Evolutionary conservation across 495 filamentous ascomycete species (phyloP), one percentile per base, ranked within the genome.

Genomic region (Cenococcum geophilum): DNA sequence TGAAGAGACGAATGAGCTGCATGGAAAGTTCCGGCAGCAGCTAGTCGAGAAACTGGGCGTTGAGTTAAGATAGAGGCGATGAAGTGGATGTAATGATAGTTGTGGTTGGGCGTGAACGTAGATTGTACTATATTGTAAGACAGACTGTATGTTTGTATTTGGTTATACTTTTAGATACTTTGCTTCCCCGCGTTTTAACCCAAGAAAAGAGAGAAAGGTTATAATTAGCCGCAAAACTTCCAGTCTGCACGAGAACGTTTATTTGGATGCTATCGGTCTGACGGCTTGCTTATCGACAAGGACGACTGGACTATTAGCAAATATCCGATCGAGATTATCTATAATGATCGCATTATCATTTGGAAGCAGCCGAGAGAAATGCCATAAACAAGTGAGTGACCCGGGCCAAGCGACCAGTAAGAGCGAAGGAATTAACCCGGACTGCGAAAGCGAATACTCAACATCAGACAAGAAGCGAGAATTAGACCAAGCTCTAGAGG

Each of bases 21-120:
- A 98, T 74, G 77, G 83, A 14, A 67, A 75, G 68, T 83, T 97
- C 40, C 73, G 76, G 20, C 66, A 75, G 56, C 78, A 76, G 55
- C 70, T 97, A 57, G 84, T 86, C 32, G 74, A 80, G 58, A 82
- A 80, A 57, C 74, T 95, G 55, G 86, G 88, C 1, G 89, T 97
- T 16, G 89, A 97, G 73, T 74, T 98, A 65, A 80, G 93, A 73
- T 92, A 64, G 47, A 55, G 21, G 48, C 18, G 55, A 12, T 45
- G 27, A 21, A 47, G 27, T 21, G n/a, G 40, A 45, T 10, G 14
- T 14, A 23, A 40, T 34, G 20, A 1, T 42, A 20, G 37, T 20
- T n/a, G n/a, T 22, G 11, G 25, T 25, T 11, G 37, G 49, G 32
- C 14, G 60, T 50, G 51, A 12, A 47, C 36, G 48, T 49, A 25